These are phyloP conservation scores for Boletus patriciae DNA, from an alignment of 768 basidiomycete species.

Conservation along the genomic window DNA sequence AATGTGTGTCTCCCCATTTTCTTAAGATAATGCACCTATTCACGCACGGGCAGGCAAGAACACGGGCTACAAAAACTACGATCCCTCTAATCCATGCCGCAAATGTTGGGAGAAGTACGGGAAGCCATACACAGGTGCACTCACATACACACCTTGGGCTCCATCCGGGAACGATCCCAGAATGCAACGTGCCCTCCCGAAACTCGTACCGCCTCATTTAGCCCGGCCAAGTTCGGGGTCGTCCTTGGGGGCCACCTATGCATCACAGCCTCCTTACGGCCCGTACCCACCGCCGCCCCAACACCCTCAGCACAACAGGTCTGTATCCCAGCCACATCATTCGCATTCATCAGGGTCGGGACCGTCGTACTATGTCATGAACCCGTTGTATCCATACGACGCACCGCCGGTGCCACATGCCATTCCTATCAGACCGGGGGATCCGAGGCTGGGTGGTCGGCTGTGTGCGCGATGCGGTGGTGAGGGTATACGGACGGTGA, in stretches of 20 bases:
- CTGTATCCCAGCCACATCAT: conserved; percentile 18
- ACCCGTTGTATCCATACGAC: conserved; percentile 16
- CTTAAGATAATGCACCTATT: neutral
- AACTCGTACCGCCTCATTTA: conserved; percentile 23
- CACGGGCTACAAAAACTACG: conserved; percentile 68
- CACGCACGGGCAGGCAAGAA: conserved; percentile 55
- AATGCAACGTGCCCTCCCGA: conserved; percentile 33
- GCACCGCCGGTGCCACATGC: conserved; percentile 41
- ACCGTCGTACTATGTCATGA: conserved; percentile 27
- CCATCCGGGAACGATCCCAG: conserved; percentile 20
- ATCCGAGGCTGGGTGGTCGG: conserved; percentile 66
- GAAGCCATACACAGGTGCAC: conserved; percentile 58
- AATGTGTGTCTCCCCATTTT: conserved; percentile 49
- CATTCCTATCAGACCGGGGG: conserved; percentile 57
- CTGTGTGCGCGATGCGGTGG: conserved; percentile 69
- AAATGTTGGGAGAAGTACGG: conserved; percentile 75
- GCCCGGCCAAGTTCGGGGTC: neutral
- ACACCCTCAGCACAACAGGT: conserved; percentile 17
- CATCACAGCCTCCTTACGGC: neutral
- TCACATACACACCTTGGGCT: conserved; percentile 51
- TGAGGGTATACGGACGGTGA: conserved; percentile 47
- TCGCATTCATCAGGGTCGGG: neutral
- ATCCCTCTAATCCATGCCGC: conserved; percentile 66
- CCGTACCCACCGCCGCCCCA: neutral
- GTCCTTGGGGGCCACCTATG: neutral